These are phyloP conservation scores for Colletotrichum sp. DNA, from an alignment of 2,329 filamentous ascomycete species.

Conservation along the genomic window DNA sequence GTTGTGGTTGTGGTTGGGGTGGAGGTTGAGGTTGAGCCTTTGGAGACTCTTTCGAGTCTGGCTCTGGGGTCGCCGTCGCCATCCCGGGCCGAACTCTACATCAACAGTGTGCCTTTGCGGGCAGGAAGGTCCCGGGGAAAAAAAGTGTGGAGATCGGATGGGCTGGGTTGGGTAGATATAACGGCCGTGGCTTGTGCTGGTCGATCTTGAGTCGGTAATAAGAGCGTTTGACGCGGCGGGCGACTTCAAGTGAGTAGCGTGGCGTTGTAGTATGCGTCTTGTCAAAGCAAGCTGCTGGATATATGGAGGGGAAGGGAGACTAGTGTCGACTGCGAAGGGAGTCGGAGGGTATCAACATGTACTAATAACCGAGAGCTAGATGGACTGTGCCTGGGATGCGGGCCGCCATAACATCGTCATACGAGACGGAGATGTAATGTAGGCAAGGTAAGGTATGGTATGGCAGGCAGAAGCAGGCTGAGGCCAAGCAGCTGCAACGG, in stretches of 20 bases:
- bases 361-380: not conserved
- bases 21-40: constrained; percentile 5
- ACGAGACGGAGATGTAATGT: not conserved
- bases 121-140: not conserved
- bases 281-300: not conserved
- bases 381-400: not conserved
- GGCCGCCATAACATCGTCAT: constrained; percentile 3
- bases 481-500: constrained; percentile 9
- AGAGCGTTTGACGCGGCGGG: not conserved
- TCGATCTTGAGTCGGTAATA: not conserved
- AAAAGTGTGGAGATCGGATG: constrained; percentile 10
- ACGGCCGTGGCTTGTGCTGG: constrained; percentile 10
- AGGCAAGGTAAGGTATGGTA: not conserved
- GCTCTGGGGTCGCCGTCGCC: constrained; percentile 21
- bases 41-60: constrained; percentile 23
- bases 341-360: constrained; percentile 6
- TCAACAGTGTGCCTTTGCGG: constrained; percentile 12
- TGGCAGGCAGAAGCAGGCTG: constrained; percentile 14
- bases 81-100: constrained; percentile 19
- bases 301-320: not conserved
- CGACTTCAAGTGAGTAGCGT: not conserved
- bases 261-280: not conserved
- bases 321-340: not conserved
- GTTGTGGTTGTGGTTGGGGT: constrained; percentile 2
- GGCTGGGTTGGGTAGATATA: not conserved